Evolutionary conservation across 1,139 yeast genomes (phyloP).

Genomic region (Scheffersomyces titani): DNA sequence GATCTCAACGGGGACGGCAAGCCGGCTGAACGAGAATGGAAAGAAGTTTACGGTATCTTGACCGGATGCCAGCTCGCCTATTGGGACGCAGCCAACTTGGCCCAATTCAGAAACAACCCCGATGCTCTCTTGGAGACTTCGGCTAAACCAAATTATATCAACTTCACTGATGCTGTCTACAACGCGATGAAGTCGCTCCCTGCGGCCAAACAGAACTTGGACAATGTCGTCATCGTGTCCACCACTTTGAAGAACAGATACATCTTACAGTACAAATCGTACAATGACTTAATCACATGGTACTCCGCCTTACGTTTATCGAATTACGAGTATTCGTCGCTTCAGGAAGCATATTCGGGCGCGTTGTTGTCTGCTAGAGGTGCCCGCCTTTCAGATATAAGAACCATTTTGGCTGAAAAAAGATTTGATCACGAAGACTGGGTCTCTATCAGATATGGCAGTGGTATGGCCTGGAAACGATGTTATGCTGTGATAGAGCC

Average conservation of each 20-base stretch:
- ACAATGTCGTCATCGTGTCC: slow-evolving; percentile 81
- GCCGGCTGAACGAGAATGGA: slow-evolving; percentile 83
- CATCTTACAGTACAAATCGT: slow-evolving; percentile 71
- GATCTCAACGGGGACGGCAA: slow-evolving; percentile 82
- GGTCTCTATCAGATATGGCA: slow-evolving; percentile 91
- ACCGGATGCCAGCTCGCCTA: slow-evolving; percentile 89
- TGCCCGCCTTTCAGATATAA: slow-evolving; percentile 78
- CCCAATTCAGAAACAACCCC: slow-evolving; percentile 51
- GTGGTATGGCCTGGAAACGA: slow-evolving; percentile 97
- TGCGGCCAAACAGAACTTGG: slow-evolving; percentile 60
- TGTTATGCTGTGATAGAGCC: slow-evolving; percentile 95
- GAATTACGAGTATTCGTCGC: slow-evolving; percentile 72
- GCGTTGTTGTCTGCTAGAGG: slow-evolving; percentile 90
- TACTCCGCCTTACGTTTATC: slow-evolving; percentile 79
- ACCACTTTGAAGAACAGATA: slow-evolving; percentile 89
- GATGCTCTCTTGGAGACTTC: slow-evolving; percentile 55
- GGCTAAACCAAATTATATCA: slow-evolving; percentile 82
- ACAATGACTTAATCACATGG: slow-evolving; percentile 64
- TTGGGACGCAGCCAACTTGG: slow-evolving; percentile 85
- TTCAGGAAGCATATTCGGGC: slow-evolving; percentile 96
- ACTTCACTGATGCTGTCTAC: slow-evolving; percentile 88
- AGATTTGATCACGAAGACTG: slow-evolving; percentile 89
- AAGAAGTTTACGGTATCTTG: slow-evolving; percentile 87
- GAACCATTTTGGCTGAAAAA: slow-evolving; percentile 80
- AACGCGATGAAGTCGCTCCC: slow-evolving; percentile 69